Evolutionary conservation across 108 stramenopile genomes (phyloP).

Genomic region (Skeletonema tropicum): DNA sequence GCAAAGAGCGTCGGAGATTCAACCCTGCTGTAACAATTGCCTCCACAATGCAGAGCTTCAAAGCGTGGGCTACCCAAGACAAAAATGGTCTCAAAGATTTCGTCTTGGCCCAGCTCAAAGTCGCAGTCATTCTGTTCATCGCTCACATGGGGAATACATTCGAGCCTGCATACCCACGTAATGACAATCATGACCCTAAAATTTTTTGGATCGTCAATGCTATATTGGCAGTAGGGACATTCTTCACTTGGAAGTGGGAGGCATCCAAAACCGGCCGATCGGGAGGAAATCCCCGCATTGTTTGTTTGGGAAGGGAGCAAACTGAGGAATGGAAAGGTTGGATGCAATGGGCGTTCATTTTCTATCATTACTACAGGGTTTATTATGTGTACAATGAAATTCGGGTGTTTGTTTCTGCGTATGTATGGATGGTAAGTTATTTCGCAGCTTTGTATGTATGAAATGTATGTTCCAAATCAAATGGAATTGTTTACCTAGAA

Average conservation of each 20-base stretch:
- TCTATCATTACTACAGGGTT: constrained; percentile 93
- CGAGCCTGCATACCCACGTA: constrained; percentile 63
- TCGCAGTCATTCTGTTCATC: constrained; percentile 50
- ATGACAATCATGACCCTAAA: constrained; percentile 65
- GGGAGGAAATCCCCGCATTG: constrained; percentile 55
- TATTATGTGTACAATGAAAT: constrained; percentile 92
- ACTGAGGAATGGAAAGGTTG: constrained; percentile 97
- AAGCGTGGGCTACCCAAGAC: constrained; percentile 47
- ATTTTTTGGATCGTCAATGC: constrained; percentile 72
- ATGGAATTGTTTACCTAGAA: neutral
- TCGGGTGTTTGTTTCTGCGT: constrained; percentile 91
- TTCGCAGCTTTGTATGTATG: constrained; percentile 6
- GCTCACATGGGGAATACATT: constrained; percentile 62
- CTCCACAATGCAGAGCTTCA: constrained; percentile 30
- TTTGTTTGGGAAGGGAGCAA: constrained; percentile 62
- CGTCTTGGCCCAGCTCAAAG: constrained; percentile 57
- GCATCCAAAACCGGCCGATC: constrained; percentile 43
- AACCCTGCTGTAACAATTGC: neutral
- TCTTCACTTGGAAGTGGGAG: constrained; percentile 50
- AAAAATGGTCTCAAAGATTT: constrained; percentile 47
- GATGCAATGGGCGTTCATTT: constrained; percentile 91
- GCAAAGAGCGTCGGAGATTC: constrained; percentile 5
- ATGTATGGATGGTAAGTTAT: constrained; percentile 81
- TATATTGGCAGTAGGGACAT: constrained; percentile 38
- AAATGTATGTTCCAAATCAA: neutral